Percentiles rank a stretch among this genome's conserved stretches.
Evolutionary conservation across 1,284 basidiomycete genomes (phyloP).

Genomic region (Tylopilus sp.): DNA sequence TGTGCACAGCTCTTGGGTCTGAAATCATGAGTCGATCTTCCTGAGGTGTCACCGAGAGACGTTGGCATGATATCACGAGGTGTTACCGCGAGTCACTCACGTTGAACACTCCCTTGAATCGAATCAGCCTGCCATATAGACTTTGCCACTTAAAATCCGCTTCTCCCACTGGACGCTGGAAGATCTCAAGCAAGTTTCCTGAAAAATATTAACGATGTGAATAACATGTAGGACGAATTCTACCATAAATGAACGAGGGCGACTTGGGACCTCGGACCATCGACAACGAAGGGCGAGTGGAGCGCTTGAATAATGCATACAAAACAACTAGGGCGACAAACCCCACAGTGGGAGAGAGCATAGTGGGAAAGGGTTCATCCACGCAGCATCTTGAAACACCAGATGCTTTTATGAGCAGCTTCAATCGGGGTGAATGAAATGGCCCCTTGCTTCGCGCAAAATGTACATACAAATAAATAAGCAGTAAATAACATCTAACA

Average conservation of each 20-base stretch:
- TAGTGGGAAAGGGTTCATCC: neutral
- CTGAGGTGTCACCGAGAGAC: constrained; percentile 18
- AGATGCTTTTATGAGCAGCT: neutral
- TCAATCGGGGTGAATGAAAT: neutral
- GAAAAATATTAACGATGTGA: neutral
- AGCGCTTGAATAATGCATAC: constrained; percentile 25
- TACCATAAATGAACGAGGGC: constrained; percentile 46
- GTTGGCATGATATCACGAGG: neutral
- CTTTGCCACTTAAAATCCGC: constrained; percentile 46
- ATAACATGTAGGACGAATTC: neutral
- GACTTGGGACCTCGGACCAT: constrained; percentile 45
- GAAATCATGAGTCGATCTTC: constrained; percentile 39
- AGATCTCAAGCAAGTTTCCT: constrained; percentile 42
- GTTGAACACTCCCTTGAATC: constrained; percentile 38
- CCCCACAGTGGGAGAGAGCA: constrained; percentile 7
- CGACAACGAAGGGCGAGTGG: constrained; percentile 33
- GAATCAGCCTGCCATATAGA: constrained; percentile 42
- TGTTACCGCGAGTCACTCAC: constrained; percentile 23
- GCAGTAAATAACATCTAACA: too few species aligned
- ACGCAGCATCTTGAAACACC: neutral
- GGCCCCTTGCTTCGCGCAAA: too few species aligned
- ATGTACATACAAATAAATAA: too few species aligned
- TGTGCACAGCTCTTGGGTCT: constrained; percentile 57
- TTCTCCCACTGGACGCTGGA: constrained; percentile 39
- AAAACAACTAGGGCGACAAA: constrained; percentile 15